phyloP scores from a whole-genome alignment of 805 yeast genomes.

The Saturnispora galanensis region DNA sequence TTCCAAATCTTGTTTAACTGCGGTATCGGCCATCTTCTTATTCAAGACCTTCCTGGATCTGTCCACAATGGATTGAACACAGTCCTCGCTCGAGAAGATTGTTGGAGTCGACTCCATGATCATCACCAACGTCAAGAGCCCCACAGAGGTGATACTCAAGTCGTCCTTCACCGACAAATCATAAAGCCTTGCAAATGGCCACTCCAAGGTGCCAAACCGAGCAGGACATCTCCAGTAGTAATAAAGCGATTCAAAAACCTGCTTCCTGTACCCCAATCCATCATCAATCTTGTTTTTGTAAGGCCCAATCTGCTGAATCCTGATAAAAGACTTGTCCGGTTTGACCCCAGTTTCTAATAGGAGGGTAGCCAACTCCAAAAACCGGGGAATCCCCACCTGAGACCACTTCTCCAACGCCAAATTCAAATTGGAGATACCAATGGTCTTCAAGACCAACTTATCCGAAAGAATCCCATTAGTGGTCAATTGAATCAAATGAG shows the following conservation, averaged over 20 bases:
- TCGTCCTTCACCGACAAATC: conserved; percentile 48
- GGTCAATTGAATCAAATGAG: conserved; percentile 17
- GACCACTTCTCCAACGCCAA: conserved; percentile 52
- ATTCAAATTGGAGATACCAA: conserved; percentile 48
- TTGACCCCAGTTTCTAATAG: conserved; percentile 44
- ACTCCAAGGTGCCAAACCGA: conserved; percentile 9
- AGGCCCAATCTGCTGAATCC: conserved; percentile 74
- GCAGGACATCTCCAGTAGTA: conserved; percentile 33
- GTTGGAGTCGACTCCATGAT: conserved; percentile 26
- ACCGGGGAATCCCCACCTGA: conserved; percentile 33
- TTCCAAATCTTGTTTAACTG: conserved; percentile 61
- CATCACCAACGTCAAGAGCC: conserved; percentile 36
- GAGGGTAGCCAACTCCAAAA: conserved; percentile 38
- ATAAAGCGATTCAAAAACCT: conserved; percentile 60
- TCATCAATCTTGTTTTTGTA: conserved; percentile 75
- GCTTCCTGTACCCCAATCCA: conserved; percentile 63
- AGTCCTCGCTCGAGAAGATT: conserved; percentile 15
- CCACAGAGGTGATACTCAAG: conserved; percentile 46
- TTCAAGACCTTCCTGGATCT: conserved; percentile 34
- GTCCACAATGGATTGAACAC: conserved; percentile 17
- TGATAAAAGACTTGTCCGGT: conserved; percentile 47
- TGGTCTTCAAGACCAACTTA: conserved; percentile 46
- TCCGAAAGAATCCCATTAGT: conserved; percentile 23
- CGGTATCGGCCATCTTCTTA: conserved; percentile 45
- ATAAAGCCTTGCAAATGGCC: conserved; percentile 28